These are phyloP conservation scores for Cinnamomum micranthum DNA, from an alignment of 164 flowering plant species.

Conservation along the genomic window DNA sequence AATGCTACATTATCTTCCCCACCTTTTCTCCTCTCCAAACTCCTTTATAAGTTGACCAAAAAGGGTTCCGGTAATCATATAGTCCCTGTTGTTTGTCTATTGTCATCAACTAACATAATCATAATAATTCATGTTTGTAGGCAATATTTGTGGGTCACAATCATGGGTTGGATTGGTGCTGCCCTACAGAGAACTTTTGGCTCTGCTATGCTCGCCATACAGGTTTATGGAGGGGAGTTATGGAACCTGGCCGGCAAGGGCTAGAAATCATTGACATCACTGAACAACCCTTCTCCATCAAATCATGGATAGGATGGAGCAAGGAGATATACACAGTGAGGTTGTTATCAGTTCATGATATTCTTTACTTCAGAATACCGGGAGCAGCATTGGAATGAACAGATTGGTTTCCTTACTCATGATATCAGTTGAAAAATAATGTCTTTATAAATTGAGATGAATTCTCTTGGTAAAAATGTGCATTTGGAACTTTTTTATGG, in stretches of 20 bases:
- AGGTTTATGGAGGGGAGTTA: slow-evolving; percentile 96
- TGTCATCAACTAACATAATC: neutral
- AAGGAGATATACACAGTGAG: slow-evolving; percentile 62
- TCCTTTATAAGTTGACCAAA: neutral
- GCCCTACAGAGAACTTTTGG: slow-evolving; percentile 79
- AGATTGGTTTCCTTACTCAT: too few relatives aligned
- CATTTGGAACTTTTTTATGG: too few relatives aligned
- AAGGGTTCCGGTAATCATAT: too few relatives aligned
- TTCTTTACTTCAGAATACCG: neutral
- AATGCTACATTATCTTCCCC: neutral
- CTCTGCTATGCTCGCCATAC: slow-evolving; percentile 87
- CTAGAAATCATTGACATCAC: slow-evolving; percentile 68
- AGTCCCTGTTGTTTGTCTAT: too few relatives aligned
- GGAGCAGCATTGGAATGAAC: neutral
- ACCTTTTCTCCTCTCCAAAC: too few relatives aligned
- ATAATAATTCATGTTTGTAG: slow-evolving; percentile 24
- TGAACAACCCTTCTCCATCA: slow-evolving; percentile 54
- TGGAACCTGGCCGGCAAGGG: slow-evolving; percentile 77
- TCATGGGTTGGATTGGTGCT: slow-evolving; percentile 94
- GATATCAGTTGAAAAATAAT: too few relatives aligned
- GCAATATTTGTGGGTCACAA: slow-evolving; percentile 90
- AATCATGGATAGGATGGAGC: slow-evolving; percentile 94
- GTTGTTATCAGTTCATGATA: slow-evolving; percentile 37
- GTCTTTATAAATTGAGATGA: too few relatives aligned
- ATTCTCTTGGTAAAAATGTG: too few relatives aligned